Evolutionary conservation across 495 filamentous ascomycete genomes (phyloP).

Genomic region (Neurospora sp.): DNA sequence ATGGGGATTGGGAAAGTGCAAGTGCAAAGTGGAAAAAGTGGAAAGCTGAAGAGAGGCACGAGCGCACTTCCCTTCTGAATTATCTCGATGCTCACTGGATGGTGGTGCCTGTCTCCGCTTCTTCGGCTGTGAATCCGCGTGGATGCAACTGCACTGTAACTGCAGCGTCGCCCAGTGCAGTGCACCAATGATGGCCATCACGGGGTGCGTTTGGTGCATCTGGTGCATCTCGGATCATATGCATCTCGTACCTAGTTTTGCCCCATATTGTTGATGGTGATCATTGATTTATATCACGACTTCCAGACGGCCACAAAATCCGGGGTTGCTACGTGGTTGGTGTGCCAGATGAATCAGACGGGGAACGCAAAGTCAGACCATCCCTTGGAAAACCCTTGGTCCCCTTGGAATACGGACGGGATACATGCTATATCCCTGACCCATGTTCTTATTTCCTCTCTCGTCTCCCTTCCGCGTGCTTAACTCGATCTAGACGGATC

Average conservation of each 20-base stretch:
- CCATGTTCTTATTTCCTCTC: constrained; percentile 7
- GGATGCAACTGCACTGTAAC: neutral
- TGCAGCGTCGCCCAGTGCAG: neutral
- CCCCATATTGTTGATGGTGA: neutral
- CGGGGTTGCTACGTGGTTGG: neutral
- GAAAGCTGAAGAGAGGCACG: neutral
- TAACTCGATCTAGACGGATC: neutral
- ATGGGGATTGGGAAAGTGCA: neutral
- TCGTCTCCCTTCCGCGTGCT: constrained; percentile 9
- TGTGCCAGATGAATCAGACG: neutral
- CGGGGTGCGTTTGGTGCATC: neutral
- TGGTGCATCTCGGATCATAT: neutral
- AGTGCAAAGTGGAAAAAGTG: neutral
- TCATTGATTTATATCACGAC: neutral
- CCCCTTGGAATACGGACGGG: neutral
- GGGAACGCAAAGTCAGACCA: neutral
- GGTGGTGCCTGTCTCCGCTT: neutral
- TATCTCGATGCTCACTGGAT: neutral
- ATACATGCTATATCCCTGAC: neutral
- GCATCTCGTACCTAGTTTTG: neutral
- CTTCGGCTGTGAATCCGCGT: neutral
- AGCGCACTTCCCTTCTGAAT: neutral
- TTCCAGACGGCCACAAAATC: neutral
- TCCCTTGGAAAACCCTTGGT: neutral
- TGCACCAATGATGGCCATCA: neutral